phyloP scores from a whole-genome alignment of 371 early-diverging fungal species.

The Mortierella sp. region DNA sequence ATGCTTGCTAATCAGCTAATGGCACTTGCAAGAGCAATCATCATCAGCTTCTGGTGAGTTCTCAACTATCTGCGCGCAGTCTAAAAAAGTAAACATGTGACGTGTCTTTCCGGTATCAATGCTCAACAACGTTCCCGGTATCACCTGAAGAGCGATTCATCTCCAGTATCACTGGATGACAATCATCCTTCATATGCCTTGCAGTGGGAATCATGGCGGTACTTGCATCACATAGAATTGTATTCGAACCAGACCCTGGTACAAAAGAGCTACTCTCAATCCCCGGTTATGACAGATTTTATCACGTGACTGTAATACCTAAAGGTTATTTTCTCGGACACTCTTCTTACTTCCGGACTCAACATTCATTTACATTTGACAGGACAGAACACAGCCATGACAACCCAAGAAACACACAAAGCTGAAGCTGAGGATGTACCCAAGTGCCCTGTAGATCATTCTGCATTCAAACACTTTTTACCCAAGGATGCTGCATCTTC shows the following conservation, averaged over 20 bases:
- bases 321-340: no score
- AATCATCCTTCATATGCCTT: no score
- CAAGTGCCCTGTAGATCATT: slow-evolving; percentile 68
- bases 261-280: no score
- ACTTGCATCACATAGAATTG: no score
- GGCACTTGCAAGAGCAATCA: background rate
- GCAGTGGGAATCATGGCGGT: no score
- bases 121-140: no score
- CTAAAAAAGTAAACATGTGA: slow-evolving; percentile 5
- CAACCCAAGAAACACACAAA: slow-evolving; percentile 24
- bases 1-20: background rate
- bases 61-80: background rate
- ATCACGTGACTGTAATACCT: no score
- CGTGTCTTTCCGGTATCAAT: slow-evolving; percentile 3
- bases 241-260: no score
- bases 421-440: slow-evolving; percentile 20
- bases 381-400: slow-evolving; percentile 13
- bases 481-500: slow-evolving; percentile 26
- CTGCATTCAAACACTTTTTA: slow-evolving; percentile 67
- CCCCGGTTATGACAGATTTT: no score
- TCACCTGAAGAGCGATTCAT: no score
- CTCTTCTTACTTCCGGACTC: no score
- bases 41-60: background rate
- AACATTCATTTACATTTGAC: no score
- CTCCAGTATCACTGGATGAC: background rate